Evolutionary conservation across 768 basidiomycete genomes (phyloP).

Genomic region (Amanita jacksonii): DNA sequence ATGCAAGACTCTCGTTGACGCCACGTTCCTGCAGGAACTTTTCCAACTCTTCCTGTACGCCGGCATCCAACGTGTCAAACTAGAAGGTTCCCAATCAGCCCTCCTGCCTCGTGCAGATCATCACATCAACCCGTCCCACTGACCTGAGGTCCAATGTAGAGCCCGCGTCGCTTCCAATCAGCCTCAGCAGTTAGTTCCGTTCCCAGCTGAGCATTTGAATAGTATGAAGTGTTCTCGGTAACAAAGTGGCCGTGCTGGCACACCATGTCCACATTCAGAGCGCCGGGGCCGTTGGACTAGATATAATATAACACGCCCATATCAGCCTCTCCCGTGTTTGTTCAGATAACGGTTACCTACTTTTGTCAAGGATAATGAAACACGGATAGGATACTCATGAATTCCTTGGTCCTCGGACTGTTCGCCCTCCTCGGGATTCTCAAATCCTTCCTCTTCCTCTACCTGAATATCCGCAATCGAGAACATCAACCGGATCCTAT

Average conservation of each 20-base stretch:
- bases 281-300: conserved; percentile 46
- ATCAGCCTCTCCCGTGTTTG: neutral
- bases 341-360: conserved; percentile 22
- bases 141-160: conserved; percentile 89
- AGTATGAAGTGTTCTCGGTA: conserved; percentile 88
- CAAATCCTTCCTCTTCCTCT: conserved; percentile 26
- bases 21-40: conserved; percentile 85
- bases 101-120: neutral
- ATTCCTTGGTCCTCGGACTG: conserved; percentile 21
- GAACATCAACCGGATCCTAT: conserved; percentile 83
- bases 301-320: neutral
- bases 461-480: conserved; percentile 80
- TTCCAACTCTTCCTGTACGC: conserved; percentile 88
- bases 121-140: conserved; percentile 11
- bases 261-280: conserved; percentile 70
- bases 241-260: conserved; percentile 73
- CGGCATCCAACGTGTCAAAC: conserved; percentile 86
- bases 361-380: conserved; percentile 81
- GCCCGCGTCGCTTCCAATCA: conserved; percentile 87
- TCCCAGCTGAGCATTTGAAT: conserved; percentile 60
- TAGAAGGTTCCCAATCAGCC: conserved; percentile 17
- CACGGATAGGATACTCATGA: conserved; percentile 60
- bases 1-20: conserved; percentile 69
- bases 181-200: conserved; percentile 78
- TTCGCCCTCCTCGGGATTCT: conserved; percentile 16